phyloP scores from a whole-genome alignment of 345 rosid species.

The Litchi chinensis region DNA sequence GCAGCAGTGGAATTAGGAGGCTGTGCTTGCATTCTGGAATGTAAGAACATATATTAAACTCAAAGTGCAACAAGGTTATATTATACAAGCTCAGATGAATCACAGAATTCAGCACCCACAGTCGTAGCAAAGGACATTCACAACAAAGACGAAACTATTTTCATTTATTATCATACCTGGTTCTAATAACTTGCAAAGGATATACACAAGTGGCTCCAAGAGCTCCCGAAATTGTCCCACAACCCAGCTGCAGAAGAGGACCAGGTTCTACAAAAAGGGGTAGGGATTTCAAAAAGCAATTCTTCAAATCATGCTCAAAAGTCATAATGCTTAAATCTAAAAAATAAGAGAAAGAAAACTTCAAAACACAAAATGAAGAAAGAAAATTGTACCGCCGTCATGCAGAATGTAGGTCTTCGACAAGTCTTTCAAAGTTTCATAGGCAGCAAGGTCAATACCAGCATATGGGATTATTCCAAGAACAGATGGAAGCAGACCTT shows the following conservation, averaged over 20 bases:
- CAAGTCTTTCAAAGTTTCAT: constrained; percentile 87
- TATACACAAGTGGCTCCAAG: constrained; percentile 95
- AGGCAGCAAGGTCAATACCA: constrained; percentile 95
- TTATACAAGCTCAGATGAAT: not conserved
- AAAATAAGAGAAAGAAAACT: not conserved
- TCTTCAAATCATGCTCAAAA: not conserved
- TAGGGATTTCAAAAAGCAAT: constrained; percentile 9
- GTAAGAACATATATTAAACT: constrained; percentile 1
- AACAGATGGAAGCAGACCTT: constrained; percentile 88
- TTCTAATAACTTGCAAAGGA: constrained; percentile 92
- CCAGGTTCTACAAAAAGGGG: constrained; percentile 67
- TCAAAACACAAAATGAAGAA: constrained; percentile 4
- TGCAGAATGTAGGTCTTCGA: constrained; percentile 69
- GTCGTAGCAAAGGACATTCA: not conserved
- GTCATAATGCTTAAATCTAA: not conserved
- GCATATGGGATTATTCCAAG: constrained; percentile 94
- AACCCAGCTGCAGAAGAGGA: constrained; percentile 80
- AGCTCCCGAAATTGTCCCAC: constrained; percentile 90
- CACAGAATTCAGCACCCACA: not conserved
- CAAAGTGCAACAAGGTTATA: not conserved
- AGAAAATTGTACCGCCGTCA: constrained; percentile 57
- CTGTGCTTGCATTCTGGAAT: constrained; percentile 92
- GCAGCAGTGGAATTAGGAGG: constrained; percentile 44
- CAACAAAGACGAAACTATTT: not conserved
- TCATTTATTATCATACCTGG: constrained; percentile 56